Percentiles rank a stretch among this genome's conserved stretches.
phyloP scores from a whole-genome alignment of 441 rosid genomes.

The Arabidopsis lyrata region DNA sequence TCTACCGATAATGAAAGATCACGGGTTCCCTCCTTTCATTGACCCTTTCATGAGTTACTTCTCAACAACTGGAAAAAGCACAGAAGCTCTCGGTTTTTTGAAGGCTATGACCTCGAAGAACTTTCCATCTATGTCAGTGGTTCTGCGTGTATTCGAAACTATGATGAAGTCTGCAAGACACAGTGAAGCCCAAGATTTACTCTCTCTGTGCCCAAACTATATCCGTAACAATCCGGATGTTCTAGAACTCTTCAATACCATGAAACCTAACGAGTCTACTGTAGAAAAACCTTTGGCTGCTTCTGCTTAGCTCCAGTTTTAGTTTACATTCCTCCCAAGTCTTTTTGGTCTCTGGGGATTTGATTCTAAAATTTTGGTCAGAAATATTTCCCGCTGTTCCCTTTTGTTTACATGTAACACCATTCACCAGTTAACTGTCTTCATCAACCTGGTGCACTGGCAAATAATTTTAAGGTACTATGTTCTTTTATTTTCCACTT shows the following conservation, averaged over 20 bases:
- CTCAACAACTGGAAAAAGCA: constrained; percentile 72
- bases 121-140: constrained; percentile 78
- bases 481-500: constrained; percentile 17
- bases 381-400: constrained; percentile 1
- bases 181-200: constrained; percentile 73
- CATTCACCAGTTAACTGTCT: constrained; percentile 32
- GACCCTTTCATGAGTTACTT: constrained; percentile 70
- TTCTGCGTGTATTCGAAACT: constrained; percentile 67
- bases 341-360: constrained; percentile 15
- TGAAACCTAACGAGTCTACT: constrained; percentile 51
- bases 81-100: constrained; percentile 68
- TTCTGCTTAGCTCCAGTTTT: constrained; percentile 40
- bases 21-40: constrained; percentile 77
- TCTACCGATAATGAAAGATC: constrained; percentile 70
- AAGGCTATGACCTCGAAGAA: constrained; percentile 67
- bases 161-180: constrained; percentile 69
- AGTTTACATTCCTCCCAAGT: constrained; percentile 32
- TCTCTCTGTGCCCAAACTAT: constrained; percentile 69
- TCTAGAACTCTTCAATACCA: constrained; percentile 72
- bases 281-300: constrained; percentile 38
- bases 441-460: constrained; percentile 40
- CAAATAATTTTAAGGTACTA: constrained; percentile 36
- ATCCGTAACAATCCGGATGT: constrained; percentile 83
- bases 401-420: constrained; percentile 39
- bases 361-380: constrained; percentile 20